Percentiles rank a stretch among this genome's conserved stretches.
These are phyloP conservation scores for Lophiostoma macrostomum DNA, from an alignment of 495 filamentous ascomycete species.

Conservation along the genomic window DNA sequence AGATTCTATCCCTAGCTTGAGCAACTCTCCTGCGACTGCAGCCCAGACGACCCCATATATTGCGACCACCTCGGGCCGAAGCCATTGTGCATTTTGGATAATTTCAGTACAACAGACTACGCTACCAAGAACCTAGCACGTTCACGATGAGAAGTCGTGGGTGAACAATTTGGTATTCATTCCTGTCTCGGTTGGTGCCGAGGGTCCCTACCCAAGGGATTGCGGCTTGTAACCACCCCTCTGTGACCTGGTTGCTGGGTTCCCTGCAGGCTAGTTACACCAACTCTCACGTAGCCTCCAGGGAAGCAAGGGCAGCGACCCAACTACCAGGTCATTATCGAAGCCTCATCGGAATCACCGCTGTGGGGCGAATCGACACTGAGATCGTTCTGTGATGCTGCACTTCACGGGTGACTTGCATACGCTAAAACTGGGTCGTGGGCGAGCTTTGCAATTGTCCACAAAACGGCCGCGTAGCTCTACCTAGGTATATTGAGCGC, in stretches of 20 bases:
- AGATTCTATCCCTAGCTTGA: not conserved
- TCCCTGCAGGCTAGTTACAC: slow-evolving; percentile 16
- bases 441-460: not conserved
- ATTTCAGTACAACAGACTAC: too few species aligned
- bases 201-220: not conserved
- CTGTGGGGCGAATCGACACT: not conserved
- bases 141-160: too few species aligned
- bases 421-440: slow-evolving; percentile 3
- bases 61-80: too few species aligned
- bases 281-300: slow-evolving; percentile 19
- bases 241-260: slow-evolving; percentile 23
- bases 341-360: slow-evolving; percentile 27
- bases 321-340: slow-evolving; percentile 20
- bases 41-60: not conserved
- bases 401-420: slow-evolving; percentile 27
- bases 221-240: slow-evolving; percentile 16
- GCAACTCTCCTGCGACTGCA: not conserved
- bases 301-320: slow-evolving; percentile 24
- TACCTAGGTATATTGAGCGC: too few species aligned
- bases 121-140: not conserved
- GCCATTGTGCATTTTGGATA: too few species aligned
- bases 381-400: slow-evolving; percentile 24
- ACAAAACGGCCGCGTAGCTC: too few species aligned
- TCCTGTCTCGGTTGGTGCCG: slow-evolving; percentile 16
- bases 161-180: not conserved